These are phyloP conservation scores for Tricholomella constricta DNA, from an alignment of 768 basidiomycete species.

Conservation along the genomic window DNA sequence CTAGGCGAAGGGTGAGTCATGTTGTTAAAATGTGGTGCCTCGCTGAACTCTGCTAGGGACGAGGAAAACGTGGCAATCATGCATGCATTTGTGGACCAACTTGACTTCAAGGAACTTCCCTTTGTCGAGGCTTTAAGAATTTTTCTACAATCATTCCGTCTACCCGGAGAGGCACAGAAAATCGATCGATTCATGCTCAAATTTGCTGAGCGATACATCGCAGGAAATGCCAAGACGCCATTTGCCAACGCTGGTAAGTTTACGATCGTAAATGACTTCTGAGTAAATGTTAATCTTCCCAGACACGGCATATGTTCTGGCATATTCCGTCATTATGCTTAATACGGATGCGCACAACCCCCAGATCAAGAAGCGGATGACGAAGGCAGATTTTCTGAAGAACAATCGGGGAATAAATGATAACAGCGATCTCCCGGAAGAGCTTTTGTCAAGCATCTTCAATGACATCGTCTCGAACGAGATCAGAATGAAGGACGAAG, in stretches of 20 bases:
- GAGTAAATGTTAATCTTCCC: background rate
- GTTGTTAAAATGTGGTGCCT: background rate
- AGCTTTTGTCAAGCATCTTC: conserved; percentile 74
- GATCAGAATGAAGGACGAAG: conserved; percentile 98
- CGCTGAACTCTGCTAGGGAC: conserved; percentile 53
- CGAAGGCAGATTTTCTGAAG: conserved; percentile 85
- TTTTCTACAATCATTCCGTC: conserved; percentile 93
- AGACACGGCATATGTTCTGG: conserved; percentile 94
- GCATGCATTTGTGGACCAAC: conserved; percentile 95
- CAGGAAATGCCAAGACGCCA: conserved; percentile 76
- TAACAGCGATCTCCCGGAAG: conserved; percentile 83
- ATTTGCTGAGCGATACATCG: conserved; percentile 96
- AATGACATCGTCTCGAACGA: conserved; percentile 92
- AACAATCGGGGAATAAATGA: conserved; percentile 99
- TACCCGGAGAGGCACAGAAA: conserved; percentile 97
- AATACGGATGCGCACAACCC: conserved; percentile 98
- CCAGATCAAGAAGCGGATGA: conserved; percentile 93
- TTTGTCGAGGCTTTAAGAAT: conserved; percentile 90
- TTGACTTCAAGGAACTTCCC: conserved; percentile 79
- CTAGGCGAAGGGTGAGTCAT: conserved; percentile 88
- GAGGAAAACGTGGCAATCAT: conserved; percentile 89
- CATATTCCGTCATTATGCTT: conserved; percentile 93
- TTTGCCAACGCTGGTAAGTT: conserved; percentile 92
- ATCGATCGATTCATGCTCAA: conserved; percentile 99
- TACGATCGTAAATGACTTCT: background rate